Conservation (phyloP, 306 rosid species). For the Vigna radiata region DNA sequence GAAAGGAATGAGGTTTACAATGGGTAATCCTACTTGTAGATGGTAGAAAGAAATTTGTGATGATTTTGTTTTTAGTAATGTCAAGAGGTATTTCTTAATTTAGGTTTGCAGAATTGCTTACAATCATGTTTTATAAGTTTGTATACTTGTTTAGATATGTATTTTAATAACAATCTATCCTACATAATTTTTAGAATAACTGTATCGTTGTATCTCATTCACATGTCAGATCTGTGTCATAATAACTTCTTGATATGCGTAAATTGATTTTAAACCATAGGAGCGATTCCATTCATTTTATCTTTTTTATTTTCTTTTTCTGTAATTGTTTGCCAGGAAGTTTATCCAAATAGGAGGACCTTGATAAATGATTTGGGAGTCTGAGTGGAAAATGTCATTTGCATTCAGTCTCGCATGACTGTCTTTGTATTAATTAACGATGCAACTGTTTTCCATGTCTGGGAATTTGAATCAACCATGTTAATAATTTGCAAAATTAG, state of each 20-base stretch:
- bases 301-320: background rate
- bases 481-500: constrained; percentile 11
- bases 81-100: too few species aligned
- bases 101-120: too few species aligned
- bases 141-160: too few species aligned
- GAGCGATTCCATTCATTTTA: background rate
- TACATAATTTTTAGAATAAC: too few species aligned
- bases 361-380: background rate
- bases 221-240: too few species aligned
- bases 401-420: background rate
- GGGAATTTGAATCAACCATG: background rate
- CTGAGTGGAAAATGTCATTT: background rate
- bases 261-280: background rate
- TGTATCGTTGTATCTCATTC: too few species aligned
- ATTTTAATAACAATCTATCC: too few species aligned
- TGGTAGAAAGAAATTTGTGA: background rate
- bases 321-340: background rate
- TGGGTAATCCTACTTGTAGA: background rate
- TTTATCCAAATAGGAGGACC: background rate
- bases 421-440: background rate
- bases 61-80: background rate
- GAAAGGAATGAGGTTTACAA: too few species aligned
- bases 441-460: constrained; percentile 13
- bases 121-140: too few species aligned
- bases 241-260: background rate